Evolutionary conservation across 805 yeast species (phyloP).

Genomic region (Nakazawaea anatomiae): DNA sequence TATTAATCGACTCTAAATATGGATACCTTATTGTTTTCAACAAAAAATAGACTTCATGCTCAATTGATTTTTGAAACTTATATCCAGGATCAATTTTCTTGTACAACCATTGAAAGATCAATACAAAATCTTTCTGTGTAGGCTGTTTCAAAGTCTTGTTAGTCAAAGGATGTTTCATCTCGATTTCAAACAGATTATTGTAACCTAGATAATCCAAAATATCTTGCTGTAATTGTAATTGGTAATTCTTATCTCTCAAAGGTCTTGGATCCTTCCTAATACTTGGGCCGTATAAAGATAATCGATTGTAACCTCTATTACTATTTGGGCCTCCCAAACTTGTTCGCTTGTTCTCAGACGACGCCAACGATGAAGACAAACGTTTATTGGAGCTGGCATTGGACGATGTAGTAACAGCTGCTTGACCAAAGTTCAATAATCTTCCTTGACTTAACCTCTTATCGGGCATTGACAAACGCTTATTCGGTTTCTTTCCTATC

Average conservation of each 20-base stretch:
- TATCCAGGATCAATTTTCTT: slow-evolving; percentile 75
- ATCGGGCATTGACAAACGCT: slow-evolving; percentile 6
- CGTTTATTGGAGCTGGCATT: not conserved
- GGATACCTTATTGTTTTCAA: slow-evolving; percentile 71
- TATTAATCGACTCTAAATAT: slow-evolving; percentile 70
- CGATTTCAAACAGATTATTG: slow-evolving; percentile 63
- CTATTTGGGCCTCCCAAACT: not conserved
- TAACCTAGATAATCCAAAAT: slow-evolving; percentile 54
- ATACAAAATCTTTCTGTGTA: slow-evolving; percentile 79
- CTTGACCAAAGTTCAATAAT: slow-evolving; percentile 8
- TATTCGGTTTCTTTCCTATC: not conserved
- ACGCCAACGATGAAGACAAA: not conserved
- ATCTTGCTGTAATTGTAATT: slow-evolving; percentile 57
- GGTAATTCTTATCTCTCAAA: slow-evolving; percentile 65
- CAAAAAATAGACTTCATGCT: slow-evolving; percentile 66
- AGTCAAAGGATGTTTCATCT: slow-evolving; percentile 65
- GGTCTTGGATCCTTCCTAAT: slow-evolving; percentile 62
- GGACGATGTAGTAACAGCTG: not conserved
- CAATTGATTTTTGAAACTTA: slow-evolving; percentile 60
- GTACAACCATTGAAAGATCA: slow-evolving; percentile 77
- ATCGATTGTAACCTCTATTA: slow-evolving; percentile 2
- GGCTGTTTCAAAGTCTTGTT: slow-evolving; percentile 64
- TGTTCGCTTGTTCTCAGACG: not conserved
- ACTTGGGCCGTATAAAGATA: slow-evolving; percentile 4
- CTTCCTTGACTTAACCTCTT: slow-evolving; percentile 6